Evolutionary conservation across 805 yeast genomes (phyloP).

Genomic region (Nakazawaea pomicola): DNA sequence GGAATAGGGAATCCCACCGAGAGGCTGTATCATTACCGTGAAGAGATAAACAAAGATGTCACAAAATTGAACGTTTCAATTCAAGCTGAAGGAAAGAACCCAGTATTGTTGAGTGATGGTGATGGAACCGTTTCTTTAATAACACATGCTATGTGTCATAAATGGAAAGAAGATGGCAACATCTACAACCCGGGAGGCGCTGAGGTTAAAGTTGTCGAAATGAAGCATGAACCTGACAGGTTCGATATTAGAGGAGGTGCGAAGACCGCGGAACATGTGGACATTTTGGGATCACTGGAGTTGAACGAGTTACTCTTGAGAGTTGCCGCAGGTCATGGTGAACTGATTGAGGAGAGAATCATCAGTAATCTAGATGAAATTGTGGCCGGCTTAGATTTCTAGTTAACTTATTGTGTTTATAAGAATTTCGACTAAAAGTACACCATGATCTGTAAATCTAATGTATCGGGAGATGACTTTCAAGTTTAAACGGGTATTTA

Average conservation of each 20-base stretch:
- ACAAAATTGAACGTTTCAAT: constrained; percentile 66
- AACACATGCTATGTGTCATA: constrained; percentile 87
- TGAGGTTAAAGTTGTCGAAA: constrained; percentile 78
- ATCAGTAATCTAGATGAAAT: constrained; percentile 60
- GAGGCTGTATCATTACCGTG: constrained; percentile 81
- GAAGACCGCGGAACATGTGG: constrained; percentile 96
- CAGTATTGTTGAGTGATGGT: constrained; percentile 85
- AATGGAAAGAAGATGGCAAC: constrained; percentile 67
- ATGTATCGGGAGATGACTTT: too few species aligned
- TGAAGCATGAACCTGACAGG: constrained; percentile 87
- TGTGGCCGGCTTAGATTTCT: constrained; percentile 50
- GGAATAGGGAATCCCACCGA: constrained; percentile 98
- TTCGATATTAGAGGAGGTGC: constrained; percentile 97
- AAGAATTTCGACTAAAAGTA: too few species aligned
- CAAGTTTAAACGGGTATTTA: too few species aligned
- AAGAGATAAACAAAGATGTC: constrained; percentile 48
- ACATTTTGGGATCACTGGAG: constrained; percentile 89
- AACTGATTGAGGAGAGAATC: constrained; percentile 52
- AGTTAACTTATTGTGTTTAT: background rate
- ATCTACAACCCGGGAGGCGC: constrained; percentile 76
- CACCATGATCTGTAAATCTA: too few species aligned
- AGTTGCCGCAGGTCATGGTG: constrained; percentile 81
- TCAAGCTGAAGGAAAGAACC: constrained; percentile 52
- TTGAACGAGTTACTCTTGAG: constrained; percentile 79
- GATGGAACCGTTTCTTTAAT: constrained; percentile 91